Evolutionary conservation across 345 rosid genomes (phyloP), one percentile per base, ranked within the genome.

Genomic region (Ailanthus altissimus): DNA sequence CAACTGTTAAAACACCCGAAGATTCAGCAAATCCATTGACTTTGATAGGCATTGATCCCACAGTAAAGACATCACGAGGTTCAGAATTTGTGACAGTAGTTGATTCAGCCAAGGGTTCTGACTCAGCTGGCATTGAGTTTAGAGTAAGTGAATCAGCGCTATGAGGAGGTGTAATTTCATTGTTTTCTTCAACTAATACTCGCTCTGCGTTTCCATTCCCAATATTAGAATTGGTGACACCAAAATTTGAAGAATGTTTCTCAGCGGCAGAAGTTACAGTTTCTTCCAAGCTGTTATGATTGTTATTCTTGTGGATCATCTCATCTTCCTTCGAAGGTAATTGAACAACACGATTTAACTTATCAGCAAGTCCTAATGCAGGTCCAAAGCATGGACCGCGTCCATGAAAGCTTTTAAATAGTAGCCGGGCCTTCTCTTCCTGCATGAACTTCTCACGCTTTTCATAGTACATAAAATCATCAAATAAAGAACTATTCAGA

Each of bases 381-480:
- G 85, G 75, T 50, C 83, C 65, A 10, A 84, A 75, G 66, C 79
- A 81, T 9, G 94, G 88, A 74, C 75, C 67, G 16, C 51, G 88
- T 72, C 74, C 67, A 20, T 56, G 83, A 72, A 88, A 86, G 67
- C 88, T 86, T 80, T 83, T 87, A 75, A 83, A 71, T 1, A 80
- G 50, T 58, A 77, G 73, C 79, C 88, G 86, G 50, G 82, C 85
- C 81, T 90, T 93, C 89, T 90, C 98, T 77, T 92, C 94, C 76
- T 83, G 91, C 92, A 96, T 87, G 75, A 88, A 70, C 81, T 87
- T 92, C 88, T 93, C 91, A 5, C 97, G 94, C 75, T 82, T 86
- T 83, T 96, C 99, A 47, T 96, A 96, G 61, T 84, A 96, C 84
- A 78, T 67, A 54, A 96, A 96, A 82, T 93, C 99, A 76, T 96